Percentiles rank a stretch among this genome's conserved stretches.
Conservation (phyloP, 2,329 filamentous ascomycete genomes). For the Claviceps maximensis region DNA sequence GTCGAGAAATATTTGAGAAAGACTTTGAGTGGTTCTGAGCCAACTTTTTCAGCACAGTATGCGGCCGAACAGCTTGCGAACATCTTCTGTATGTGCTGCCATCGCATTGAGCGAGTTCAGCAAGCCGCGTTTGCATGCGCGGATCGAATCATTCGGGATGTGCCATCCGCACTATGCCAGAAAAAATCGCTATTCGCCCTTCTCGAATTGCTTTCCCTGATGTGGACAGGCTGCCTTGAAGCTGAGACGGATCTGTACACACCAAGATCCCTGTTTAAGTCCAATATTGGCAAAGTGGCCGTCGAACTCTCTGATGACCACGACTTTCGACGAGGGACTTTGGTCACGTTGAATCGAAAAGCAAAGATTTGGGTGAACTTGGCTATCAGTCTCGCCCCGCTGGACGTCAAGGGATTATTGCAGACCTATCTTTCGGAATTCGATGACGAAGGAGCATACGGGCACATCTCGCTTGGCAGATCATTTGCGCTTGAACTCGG, state of each 20-base stretch:
- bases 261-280: slow-evolving; percentile 70
- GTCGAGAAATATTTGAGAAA: slow-evolving; percentile 69
- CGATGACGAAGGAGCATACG: slow-evolving; percentile 80
- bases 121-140: slow-evolving; percentile 73
- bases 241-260: slow-evolving; percentile 89
- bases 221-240: slow-evolving; percentile 93
- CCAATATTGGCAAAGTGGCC: slow-evolving; percentile 61
- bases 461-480: slow-evolving; percentile 79
- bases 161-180: slow-evolving; percentile 84
- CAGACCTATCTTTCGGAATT: slow-evolving; percentile 96
- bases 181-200: slow-evolving; percentile 83
- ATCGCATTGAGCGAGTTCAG: slow-evolving; percentile 84
- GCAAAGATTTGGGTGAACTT: slow-evolving; percentile 70
- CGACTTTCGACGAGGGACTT: slow-evolving; percentile 61
- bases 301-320: slow-evolving; percentile 94
- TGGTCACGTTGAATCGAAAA: slow-evolving; percentile 63
- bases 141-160: slow-evolving; percentile 69
- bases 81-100: slow-evolving; percentile 82
- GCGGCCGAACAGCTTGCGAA: slow-evolving; percentile 76
- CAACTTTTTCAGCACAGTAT: slow-evolving; percentile 79
- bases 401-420: slow-evolving; percentile 88
- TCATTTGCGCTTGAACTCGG: slow-evolving; percentile 94
- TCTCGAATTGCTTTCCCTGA: slow-evolving; percentile 78
- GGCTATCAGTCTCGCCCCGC: slow-evolving; percentile 71
- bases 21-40: slow-evolving; percentile 55